Base-by-base conservation (phyloP, 2,329 filamentous ascomycete species). In the Penicillium sp. region DNA sequence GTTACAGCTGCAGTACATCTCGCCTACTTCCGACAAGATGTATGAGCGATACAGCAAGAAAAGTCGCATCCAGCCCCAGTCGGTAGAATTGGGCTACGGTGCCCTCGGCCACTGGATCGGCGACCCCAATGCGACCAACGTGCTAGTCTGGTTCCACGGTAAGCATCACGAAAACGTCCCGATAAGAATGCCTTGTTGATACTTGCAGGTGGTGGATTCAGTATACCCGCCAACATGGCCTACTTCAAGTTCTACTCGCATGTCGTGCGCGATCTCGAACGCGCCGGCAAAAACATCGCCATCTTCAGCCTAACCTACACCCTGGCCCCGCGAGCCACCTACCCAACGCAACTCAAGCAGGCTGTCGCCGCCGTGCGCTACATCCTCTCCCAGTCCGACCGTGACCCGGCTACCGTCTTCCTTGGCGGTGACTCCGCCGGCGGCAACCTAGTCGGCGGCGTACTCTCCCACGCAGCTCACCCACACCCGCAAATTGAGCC, bases 241-340 rank as follows among this genome's bases (percentile, higher is more conserved):
- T 76, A 80, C 58, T 67, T 79, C 44, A 61, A 71, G 14, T 80
- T 75, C 67, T 67, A 76, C 40, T 57, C 61, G 16, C 68, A 72
- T 13, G 62, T 79, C 26, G 63, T 73, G 41, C 62, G 69, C 29
- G 62, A 69, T n/a, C 61, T 77, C 16, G 59, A 64, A n/a, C 61
- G 62, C 7, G 53, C 59, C 23, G 73, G 71, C 34, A 72, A 77
- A 42, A 67, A 69, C 26, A 64, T 78, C 24, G 70, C 77, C 14
- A 63, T 77, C 39, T 72, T 82, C 40, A 63, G 78, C 20, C 69
- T 81, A n/a, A 74, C 75, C 31, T 85, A 85, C 63, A 77, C 76
- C 22, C 72, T 83, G n/a, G 73, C 78, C 0, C 73, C 73, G 0
- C 52, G 64, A 9, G 71, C 64, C 6, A 64, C 63, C 1, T 75